These are phyloP conservation scores for Mrakia gelida DNA, from an alignment of 768 basidiomycete species.

Conservation along the genomic window DNA sequence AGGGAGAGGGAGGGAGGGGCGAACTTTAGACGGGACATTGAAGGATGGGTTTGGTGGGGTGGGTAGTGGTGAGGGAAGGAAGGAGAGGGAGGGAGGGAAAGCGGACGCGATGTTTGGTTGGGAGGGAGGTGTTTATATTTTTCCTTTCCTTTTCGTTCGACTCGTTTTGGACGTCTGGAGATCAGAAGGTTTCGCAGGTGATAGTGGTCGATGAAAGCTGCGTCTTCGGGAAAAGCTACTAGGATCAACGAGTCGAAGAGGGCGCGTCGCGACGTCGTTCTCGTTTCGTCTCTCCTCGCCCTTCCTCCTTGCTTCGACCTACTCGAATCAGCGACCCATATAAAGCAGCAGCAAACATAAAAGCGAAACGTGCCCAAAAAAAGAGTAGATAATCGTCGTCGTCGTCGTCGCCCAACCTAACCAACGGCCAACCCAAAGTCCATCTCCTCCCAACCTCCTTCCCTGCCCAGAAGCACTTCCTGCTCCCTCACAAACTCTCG, in stretches of 20 bases:
- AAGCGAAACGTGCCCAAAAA: neutral
- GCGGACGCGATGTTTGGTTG: neutral
- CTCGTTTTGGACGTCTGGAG: neutral
- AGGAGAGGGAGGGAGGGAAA: neutral
- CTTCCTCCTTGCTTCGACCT: neutral
- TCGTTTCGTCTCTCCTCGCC: neutral
- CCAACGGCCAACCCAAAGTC: neutral
- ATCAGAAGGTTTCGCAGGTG: neutral
- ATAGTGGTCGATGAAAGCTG: neutral
- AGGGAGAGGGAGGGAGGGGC: neutral
- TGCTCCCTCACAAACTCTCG: conserved; percentile 13
- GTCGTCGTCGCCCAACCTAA: neutral
- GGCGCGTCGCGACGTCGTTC: neutral
- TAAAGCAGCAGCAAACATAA: neutral
- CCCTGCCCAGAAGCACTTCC: neutral
- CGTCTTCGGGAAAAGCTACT: neutral
- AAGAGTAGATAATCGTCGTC: neutral
- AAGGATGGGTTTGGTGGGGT: no score
- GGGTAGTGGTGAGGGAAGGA: neutral
- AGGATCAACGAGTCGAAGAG: neutral
- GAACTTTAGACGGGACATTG: no score
- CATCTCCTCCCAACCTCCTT: neutral
- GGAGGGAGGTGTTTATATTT: neutral
- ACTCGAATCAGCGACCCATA: neutral
- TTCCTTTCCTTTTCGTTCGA: neutral